Percentiles rank a stretch among this genome's conserved stretches.
phyloP scores from a whole-genome alignment of 768 basidiomycete genomes.

The Pholiota conissans region DNA sequence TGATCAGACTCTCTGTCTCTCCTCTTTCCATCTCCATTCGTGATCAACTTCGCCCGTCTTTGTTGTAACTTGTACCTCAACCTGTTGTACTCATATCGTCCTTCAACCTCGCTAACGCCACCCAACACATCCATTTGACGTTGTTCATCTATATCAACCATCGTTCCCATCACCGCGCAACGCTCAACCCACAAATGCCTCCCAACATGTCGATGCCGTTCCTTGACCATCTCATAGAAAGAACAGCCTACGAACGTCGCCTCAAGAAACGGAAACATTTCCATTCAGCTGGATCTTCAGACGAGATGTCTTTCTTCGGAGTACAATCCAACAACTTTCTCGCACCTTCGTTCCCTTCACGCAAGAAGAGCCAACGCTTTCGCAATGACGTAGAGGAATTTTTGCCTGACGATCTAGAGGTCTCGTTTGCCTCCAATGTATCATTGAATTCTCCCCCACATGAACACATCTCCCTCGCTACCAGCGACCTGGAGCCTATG shows the following conservation, averaged over 20 bases:
- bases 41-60: background rate
- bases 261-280: slow-evolving; percentile 49
- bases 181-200: slow-evolving; percentile 16
- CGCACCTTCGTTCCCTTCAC: slow-evolving; percentile 46
- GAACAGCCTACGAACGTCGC: slow-evolving; percentile 25
- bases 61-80: background rate
- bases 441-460: slow-evolving; percentile 74
- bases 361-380: slow-evolving; percentile 48
- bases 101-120: background rate
- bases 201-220: slow-evolving; percentile 29
- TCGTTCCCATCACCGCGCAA: slow-evolving; percentile 12
- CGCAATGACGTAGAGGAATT: slow-evolving; percentile 59
- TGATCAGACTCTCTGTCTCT: slow-evolving; percentile 30
- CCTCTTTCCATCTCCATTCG: slow-evolving; percentile 17
- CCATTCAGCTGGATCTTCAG: slow-evolving; percentile 27
- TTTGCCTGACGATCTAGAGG: slow-evolving; percentile 75
- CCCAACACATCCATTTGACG: background rate
- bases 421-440: slow-evolving; percentile 82
- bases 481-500: slow-evolving; percentile 66
- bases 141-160: background rate
- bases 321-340: slow-evolving; percentile 41
- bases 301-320: slow-evolving; percentile 58
- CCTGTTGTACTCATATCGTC: background rate
- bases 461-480: slow-evolving; percentile 39
- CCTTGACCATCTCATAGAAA: slow-evolving; percentile 40